These are phyloP conservation scores for Cenchrus purpureus DNA, from an alignment of 176 grass and related monocot genomes.

Conservation along the genomic window DNA sequence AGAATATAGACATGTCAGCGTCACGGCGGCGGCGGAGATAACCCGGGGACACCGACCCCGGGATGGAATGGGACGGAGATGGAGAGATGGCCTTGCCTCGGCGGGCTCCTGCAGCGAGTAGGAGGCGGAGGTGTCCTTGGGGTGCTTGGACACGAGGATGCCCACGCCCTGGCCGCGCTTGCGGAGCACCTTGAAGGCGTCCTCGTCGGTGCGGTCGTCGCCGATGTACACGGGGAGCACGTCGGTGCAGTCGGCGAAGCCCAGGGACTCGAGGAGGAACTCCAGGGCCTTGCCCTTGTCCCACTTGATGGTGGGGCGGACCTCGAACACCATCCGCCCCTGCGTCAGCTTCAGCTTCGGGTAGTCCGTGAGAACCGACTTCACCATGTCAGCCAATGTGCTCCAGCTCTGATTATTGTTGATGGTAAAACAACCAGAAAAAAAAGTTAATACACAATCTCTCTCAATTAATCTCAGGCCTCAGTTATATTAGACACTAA, in stretches of 20 bases:
- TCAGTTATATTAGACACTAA: no score
- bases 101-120: constrained; percentile 87
- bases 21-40: constrained; percentile 18
- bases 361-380: constrained; percentile 68
- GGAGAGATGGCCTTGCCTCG: constrained; percentile 52
- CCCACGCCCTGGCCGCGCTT: constrained; percentile 69
- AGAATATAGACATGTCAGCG: neutral
- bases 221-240: constrained; percentile 83
- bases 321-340: constrained; percentile 89
- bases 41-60: constrained; percentile 26
- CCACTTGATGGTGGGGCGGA: constrained; percentile 85
- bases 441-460: no score
- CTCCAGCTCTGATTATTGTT: constrained; percentile 59
- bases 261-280: constrained; percentile 85
- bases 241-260: constrained; percentile 65
- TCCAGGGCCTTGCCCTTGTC: constrained; percentile 93
- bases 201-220: constrained; percentile 87
- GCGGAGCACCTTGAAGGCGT: constrained; percentile 78
- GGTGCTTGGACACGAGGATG: constrained; percentile 82
- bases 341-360: constrained; percentile 70
- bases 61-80: no score
- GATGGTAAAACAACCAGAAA: no score
- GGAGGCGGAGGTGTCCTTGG: constrained; percentile 86
- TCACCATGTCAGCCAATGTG: constrained; percentile 64
- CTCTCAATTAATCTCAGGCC: no score